Conservation (phyloP, 768 basidiomycete genomes). For the Lanmaoa rubissima region DNA sequence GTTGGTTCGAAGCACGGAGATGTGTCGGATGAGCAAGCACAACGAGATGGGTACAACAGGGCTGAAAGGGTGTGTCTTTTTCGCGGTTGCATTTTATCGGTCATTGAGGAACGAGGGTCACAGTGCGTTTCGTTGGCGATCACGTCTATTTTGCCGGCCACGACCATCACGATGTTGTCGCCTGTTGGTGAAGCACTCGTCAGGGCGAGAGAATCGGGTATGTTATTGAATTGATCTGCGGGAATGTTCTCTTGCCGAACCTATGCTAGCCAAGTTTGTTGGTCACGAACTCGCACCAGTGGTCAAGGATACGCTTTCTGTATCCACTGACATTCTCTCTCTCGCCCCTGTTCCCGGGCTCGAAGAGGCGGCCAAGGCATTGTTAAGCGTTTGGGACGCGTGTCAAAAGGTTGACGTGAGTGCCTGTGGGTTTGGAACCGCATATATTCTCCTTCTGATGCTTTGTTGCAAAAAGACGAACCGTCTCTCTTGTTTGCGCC, state of each 20-base stretch:
- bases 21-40: slow-evolving; percentile 2
- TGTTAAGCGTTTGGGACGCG: slow-evolving; percentile 65
- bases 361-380: slow-evolving; percentile 45
- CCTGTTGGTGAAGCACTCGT: slow-evolving; percentile 24
- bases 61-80: slow-evolving; percentile 25
- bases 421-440: neutral
- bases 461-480: slow-evolving; percentile 48
- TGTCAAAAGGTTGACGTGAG: slow-evolving; percentile 61
- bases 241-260: slow-evolving; percentile 2
- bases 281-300: slow-evolving; percentile 35
- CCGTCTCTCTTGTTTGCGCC: slow-evolving; percentile 61
- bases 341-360: slow-evolving; percentile 59
- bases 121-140: slow-evolving; percentile 30
- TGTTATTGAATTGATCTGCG: neutral
- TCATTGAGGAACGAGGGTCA: neutral
- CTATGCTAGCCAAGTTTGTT: slow-evolving; percentile 28
- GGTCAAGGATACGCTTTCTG: slow-evolving; percentile 36
- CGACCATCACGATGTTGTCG: slow-evolving; percentile 21
- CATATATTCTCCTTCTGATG: neutral
- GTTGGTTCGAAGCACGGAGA: slow-evolving; percentile 23
- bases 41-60: slow-evolving; percentile 26
- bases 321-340: slow-evolving; percentile 38
- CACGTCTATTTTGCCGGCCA: slow-evolving; percentile 24
- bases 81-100: neutral
- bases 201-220: slow-evolving; percentile 22